Percentiles rank a stretch among this genome's conserved stretches.
These are phyloP conservation scores for Ricinus communis DNA, from an alignment of 345 rosid species.

Conservation along the genomic window DNA sequence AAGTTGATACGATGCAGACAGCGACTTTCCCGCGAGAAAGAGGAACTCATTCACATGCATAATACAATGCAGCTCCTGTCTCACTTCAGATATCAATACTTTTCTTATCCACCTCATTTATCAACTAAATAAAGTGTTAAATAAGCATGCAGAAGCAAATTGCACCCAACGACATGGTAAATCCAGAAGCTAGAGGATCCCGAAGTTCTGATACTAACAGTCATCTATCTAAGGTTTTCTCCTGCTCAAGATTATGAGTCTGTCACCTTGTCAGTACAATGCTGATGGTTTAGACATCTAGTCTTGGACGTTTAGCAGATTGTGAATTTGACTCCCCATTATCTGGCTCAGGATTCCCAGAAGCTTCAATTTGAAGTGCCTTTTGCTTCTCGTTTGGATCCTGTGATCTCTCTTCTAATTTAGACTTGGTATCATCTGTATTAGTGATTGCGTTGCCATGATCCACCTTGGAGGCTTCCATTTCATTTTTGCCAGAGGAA, in stretches of 20 bases:
- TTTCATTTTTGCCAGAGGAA: slow-evolving; percentile 34
- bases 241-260: slow-evolving; percentile 19
- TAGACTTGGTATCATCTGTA: slow-evolving; percentile 10
- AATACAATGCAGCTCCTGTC: slow-evolving; percentile 5
- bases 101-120: slow-evolving; percentile 17
- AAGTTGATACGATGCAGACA: too few relatives aligned
- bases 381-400: slow-evolving; percentile 30
- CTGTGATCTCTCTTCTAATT: slow-evolving; percentile 27
- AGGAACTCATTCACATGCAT: slow-evolving; percentile 5
- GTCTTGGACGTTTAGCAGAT: slow-evolving; percentile 57
- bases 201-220: slow-evolving; percentile 22
- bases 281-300: slow-evolving; percentile 31
- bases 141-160: slow-evolving; percentile 6
- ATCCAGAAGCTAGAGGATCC: slow-evolving; percentile 17
- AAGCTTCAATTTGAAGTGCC: slow-evolving; percentile 25
- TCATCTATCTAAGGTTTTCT: slow-evolving; percentile 28
- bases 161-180: slow-evolving; percentile 8
- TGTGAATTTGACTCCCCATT: slow-evolving; percentile 30
- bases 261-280: slow-evolving; percentile 12
- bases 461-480: slow-evolving; percentile 37
- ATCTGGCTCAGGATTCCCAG: slow-evolving; percentile 28
- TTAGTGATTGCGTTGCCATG: slow-evolving; percentile 12
- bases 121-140: slow-evolving; percentile 8
- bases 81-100: slow-evolving; percentile 18
- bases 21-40: not conserved